Percentiles rank a stretch among this genome's conserved stretches.
These are phyloP conservation scores for Syzygium aqueum DNA, from an alignment of 345 rosid genomes.

Conservation along the genomic window DNA sequence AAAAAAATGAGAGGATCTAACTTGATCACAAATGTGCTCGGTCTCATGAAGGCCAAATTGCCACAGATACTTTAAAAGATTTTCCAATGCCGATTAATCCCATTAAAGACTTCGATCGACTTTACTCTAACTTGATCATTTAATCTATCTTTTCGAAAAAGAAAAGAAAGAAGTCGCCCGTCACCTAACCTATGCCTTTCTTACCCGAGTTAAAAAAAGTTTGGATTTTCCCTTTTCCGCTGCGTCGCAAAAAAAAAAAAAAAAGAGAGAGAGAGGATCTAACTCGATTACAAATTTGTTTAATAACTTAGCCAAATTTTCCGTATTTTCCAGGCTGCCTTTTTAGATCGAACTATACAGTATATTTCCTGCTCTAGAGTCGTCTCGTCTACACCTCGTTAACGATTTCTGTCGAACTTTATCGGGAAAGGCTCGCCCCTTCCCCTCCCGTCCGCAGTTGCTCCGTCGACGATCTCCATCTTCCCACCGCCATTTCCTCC, in stretches of 20 bases:
- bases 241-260: no score
- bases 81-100: fast-evolving
- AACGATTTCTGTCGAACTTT: neutral
- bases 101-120: fast-evolving
- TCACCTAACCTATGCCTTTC: no score
- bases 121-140: neutral
- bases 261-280: no score
- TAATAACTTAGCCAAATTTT: neutral
- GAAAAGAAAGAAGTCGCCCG: no score
- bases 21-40: neutral
- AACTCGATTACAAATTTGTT: no score
- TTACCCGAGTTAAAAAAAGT: no score
- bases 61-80: neutral
- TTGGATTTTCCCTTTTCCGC: no score
- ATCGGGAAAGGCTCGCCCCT: neutral
- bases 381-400: neutral
- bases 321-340: neutral
- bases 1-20: neutral
- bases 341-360: neutral
- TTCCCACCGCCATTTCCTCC: neutral
- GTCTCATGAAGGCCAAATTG: neutral
- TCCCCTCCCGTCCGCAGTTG: neutral
- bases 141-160: neutral
- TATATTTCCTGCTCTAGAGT: neutral
- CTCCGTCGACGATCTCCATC: neutral